Evolutionary conservation across 345 rosid genomes (phyloP), one percentile per base, ranked within the genome.

Genomic region (Eutrema heterophyllum): DNA sequence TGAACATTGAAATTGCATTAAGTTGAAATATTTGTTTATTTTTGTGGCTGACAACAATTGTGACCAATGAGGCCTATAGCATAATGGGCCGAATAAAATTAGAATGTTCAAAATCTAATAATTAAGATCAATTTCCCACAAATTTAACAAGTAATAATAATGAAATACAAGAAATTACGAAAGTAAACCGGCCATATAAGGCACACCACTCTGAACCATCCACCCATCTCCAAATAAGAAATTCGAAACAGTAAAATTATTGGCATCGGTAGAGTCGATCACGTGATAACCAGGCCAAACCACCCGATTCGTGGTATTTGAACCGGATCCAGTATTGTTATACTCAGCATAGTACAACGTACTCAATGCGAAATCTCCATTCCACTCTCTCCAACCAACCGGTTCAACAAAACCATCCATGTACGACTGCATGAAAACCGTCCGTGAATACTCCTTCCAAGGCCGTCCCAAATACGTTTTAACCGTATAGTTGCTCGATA

Each of bases 401-500:
- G 90, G 88, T 67, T 89, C 71, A 55, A 93, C 79, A 70, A 83
- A 64, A 38, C 72, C 44, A 21, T 76, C 96, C 69, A 91, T 43
- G 71, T 52, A 82, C 29, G 72, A 78, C 48, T 86, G 81, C 92
- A 91, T 83, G 54, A 73, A 80, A 29, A 93, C 87, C 0, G 97
- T 83, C 14, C 89, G 82, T 5, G 98, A 91, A 65, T 89, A 91
- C 65, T 88, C 81, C 77, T 91, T 93, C 98, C 98, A 93, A 3
- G 96, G 98, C 75, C 98, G 71, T 29, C 96, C 98, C 10, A 93
- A 67, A 71, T 84, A 93, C 5, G 96, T 91, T 33, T 71, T 36
- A 13, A 89, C 84, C 2, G 81, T 74, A 0, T 33, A 21, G 33
- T 60, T 85, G 67, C 83, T 78, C 7, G 89, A 74, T 40, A 85